Conservation (phyloP, 2,329 filamentous ascomycete genomes). For the Podosphaera fusca region DNA sequence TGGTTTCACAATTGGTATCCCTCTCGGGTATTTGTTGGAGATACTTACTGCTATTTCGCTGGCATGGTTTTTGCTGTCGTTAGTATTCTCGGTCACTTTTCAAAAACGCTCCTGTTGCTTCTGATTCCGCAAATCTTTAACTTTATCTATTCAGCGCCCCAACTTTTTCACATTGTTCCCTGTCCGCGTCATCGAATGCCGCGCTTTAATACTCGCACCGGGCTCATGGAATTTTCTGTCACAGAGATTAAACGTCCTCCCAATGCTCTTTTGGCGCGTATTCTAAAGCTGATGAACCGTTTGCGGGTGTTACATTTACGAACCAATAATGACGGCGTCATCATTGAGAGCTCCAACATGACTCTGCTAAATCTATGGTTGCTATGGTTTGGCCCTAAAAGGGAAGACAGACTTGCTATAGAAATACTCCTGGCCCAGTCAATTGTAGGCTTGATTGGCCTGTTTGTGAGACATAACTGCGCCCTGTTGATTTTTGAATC, state of each 20-base stretch:
- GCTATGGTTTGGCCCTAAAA: slow-evolving; percentile 78
- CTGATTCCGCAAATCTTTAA: slow-evolving; percentile 92
- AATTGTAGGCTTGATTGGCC: slow-evolving; percentile 50
- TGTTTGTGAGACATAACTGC: slow-evolving; percentile 68
- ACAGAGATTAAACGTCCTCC: slow-evolving; percentile 60
- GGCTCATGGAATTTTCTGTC: slow-evolving; percentile 65
- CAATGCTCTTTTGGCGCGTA: slow-evolving; percentile 33
- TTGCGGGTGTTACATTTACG: slow-evolving; percentile 46
- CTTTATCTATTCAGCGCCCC: slow-evolving; percentile 79
- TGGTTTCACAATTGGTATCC: slow-evolving; percentile 91
- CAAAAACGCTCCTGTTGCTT: slow-evolving; percentile 79
- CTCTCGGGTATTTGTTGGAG: slow-evolving; percentile 82
- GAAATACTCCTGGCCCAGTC: slow-evolving; percentile 65
- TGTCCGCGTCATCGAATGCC: slow-evolving; percentile 86
- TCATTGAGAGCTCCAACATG: slow-evolving; percentile 68
- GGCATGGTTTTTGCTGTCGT: slow-evolving; percentile 98
- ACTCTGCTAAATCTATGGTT: slow-evolving; percentile 92
- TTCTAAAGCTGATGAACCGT: slow-evolving; percentile 43
- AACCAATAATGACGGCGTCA: slow-evolving; percentile 41
- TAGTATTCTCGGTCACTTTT: slow-evolving; percentile 90
- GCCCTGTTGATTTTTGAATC: slow-evolving; percentile 74
- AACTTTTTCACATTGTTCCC: slow-evolving; percentile 72
- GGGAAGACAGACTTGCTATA: slow-evolving; percentile 61
- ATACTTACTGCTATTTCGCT: slow-evolving; percentile 98
- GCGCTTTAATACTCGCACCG: slow-evolving; percentile 64